Conservation (phyloP, 352 stramenopile species). For the Phytopythium aichiense region DNA sequence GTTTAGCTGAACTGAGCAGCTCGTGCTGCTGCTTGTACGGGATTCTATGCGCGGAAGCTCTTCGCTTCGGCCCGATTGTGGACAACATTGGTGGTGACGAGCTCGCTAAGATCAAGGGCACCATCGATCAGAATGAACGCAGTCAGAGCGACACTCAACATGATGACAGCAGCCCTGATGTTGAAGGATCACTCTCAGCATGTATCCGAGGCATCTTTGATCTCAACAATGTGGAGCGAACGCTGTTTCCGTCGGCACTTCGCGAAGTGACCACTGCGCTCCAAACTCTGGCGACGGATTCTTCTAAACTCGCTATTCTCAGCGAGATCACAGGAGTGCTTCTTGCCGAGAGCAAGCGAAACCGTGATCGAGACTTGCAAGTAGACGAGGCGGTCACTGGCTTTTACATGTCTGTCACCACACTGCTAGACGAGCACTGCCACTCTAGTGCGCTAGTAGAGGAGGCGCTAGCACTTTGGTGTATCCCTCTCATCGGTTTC, state of each 20-base stretch:
- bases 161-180: not conserved
- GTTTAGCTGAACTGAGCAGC: not conserved
- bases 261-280: not conserved
- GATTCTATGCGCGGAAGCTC: not conserved
- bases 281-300: not conserved
- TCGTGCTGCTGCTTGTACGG: not conserved
- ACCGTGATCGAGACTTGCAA: not conserved
- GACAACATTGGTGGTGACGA: not conserved
- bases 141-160: not conserved
- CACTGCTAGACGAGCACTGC: not conserved
- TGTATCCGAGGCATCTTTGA: not conserved
- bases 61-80: not conserved
- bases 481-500: constrained; percentile 13
- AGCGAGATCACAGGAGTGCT: not conserved
- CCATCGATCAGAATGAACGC: not conserved
- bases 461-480: constrained; percentile 41
- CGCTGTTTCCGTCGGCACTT: not conserved
- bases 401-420: not conserved
- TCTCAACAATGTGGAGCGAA: not conserved
- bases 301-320: not conserved
- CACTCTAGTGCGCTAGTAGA: constrained; percentile 35
- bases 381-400: not conserved
- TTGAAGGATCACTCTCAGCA: not conserved
- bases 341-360: not conserved
- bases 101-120: not conserved